phyloP scores from a whole-genome alignment of 352 stramenopile species.

The Pythium phragmitis region DNA sequence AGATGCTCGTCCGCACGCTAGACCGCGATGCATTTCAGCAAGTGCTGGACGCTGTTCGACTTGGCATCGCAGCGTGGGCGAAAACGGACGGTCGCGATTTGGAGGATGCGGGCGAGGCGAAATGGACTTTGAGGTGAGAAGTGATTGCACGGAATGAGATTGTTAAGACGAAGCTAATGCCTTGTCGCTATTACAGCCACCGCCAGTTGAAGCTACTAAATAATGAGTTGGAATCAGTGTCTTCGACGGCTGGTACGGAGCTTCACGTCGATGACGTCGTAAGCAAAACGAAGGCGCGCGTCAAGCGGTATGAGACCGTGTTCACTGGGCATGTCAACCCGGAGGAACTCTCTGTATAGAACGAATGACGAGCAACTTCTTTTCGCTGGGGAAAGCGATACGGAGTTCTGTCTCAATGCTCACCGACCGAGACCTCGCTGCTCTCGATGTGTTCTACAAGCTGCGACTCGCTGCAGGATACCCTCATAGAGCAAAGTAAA shows the following conservation, averaged over 20 bases:
- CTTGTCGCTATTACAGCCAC: background rate
- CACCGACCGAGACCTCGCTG: background rate
- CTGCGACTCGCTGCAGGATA: slow-evolving; percentile 9
- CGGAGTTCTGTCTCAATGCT: background rate
- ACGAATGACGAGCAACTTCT: background rate
- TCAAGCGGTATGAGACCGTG: slow-evolving; percentile 12
- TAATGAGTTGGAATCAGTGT: slow-evolving; percentile 5
- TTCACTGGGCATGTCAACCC: slow-evolving; percentile 14
- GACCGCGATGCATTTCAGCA: slow-evolving; percentile 28
- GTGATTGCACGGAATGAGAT: background rate
- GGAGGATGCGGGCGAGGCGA: background rate
- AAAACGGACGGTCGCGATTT: background rate
- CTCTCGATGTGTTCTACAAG: background rate
- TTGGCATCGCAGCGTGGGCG: background rate
- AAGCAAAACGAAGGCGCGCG: slow-evolving; percentile 23
- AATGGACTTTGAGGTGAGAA: background rate
- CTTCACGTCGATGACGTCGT: slow-evolving; percentile 6
- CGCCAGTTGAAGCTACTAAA: slow-evolving; percentile 9
- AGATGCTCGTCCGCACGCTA: background rate
- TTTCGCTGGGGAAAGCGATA: background rate
- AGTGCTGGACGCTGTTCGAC: slow-evolving; percentile 11
- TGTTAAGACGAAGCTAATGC: background rate
- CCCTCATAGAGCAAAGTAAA: slow-evolving; percentile 12
- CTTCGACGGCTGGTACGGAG: background rate
- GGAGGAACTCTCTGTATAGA: slow-evolving; percentile 1